These are phyloP conservation scores for Acorus calamus DNA, from an alignment of 106 monocot species.

Conservation along the genomic window DNA sequence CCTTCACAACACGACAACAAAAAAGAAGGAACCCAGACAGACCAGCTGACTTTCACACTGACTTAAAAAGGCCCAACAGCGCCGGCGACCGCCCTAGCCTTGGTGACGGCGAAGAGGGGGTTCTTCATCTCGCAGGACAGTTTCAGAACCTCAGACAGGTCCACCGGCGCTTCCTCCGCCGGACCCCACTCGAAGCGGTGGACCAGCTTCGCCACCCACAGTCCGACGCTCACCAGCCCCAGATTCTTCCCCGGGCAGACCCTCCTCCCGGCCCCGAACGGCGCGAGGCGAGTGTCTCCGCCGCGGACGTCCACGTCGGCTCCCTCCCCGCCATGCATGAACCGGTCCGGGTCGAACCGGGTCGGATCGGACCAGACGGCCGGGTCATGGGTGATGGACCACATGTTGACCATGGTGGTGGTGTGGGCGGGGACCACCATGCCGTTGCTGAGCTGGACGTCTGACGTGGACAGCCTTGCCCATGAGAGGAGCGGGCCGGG, in stretches of 20 bases:
- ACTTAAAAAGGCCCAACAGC: too few species aligned
- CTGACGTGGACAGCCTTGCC: constrained; percentile 40
- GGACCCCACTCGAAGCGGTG: constrained; percentile 35
- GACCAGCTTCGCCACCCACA: constrained; percentile 45
- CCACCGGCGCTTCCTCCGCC: constrained; percentile 6
- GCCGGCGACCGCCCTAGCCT: neutral
- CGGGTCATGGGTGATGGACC: constrained; percentile 53
- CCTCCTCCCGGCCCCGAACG: constrained; percentile 44
- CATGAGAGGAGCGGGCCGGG: constrained; percentile 56
- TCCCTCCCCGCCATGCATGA: constrained; percentile 20
- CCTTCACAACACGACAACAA: too few species aligned
- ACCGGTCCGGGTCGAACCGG: constrained; percentile 27
- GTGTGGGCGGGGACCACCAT: constrained; percentile 54
- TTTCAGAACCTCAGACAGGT: constrained; percentile 33
- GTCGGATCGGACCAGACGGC: constrained; percentile 27
- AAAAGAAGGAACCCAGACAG: too few species aligned
- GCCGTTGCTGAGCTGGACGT: constrained; percentile 55
- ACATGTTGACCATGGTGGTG: constrained; percentile 71
- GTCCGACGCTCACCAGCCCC: constrained; percentile 25
- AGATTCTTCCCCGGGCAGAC: constrained; percentile 56
- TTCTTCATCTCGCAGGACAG: constrained; percentile 54
- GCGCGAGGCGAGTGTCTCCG: constrained; percentile 34
- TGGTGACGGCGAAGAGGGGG: constrained; percentile 26
- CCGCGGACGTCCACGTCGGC: constrained; percentile 46
- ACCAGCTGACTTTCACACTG: too few species aligned